These are phyloP conservation scores for Podospora sp. DNA, from an alignment of 495 filamentous ascomycete species.

Conservation along the genomic window DNA sequence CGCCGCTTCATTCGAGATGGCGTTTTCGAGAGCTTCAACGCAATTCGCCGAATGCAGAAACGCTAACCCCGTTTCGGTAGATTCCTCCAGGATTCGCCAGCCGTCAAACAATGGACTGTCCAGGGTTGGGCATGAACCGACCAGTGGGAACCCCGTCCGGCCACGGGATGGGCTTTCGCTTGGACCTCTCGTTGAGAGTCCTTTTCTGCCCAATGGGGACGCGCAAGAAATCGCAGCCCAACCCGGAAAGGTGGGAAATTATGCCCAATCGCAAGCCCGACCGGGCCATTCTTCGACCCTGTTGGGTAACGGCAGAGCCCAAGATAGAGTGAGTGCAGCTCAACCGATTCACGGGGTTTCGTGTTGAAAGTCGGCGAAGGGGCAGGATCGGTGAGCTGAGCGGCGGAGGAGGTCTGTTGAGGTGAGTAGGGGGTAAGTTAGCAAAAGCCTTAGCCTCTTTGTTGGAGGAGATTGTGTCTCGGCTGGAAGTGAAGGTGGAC, in stretches of 20 bases:
- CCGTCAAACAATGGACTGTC: slow-evolving; percentile 21
- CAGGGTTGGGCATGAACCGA: slow-evolving; percentile 21
- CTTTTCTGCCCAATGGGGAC: slow-evolving; percentile 48
- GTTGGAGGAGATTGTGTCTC: slow-evolving; percentile 12
- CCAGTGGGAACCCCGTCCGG: slow-evolving; percentile 38
- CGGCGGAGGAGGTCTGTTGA: neutral
- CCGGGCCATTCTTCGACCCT: slow-evolving; percentile 26
- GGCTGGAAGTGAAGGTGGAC: slow-evolving; percentile 12
- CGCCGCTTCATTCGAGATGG: slow-evolving; percentile 14
- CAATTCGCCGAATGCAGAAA: slow-evolving; percentile 24
- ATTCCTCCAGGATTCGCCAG: slow-evolving; percentile 28
- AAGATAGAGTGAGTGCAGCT: slow-evolving; percentile 16
- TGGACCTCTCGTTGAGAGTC: slow-evolving; percentile 34
- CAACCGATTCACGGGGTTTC: slow-evolving; percentile 3
- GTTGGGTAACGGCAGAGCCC: slow-evolving; percentile 34
- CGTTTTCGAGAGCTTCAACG: slow-evolving; percentile 15
- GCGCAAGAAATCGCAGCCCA: slow-evolving; percentile 36
- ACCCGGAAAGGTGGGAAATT: slow-evolving; percentile 37
- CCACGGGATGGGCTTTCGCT: slow-evolving; percentile 27
- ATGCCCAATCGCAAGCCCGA: slow-evolving; percentile 41
- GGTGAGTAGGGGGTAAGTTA: too few relatives aligned
- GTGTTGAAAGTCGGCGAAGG: neutral
- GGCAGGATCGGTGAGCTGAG: neutral
- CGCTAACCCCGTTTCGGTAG: slow-evolving; percentile 27
- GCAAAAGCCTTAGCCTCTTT: neutral